Percentiles rank a stretch among this genome's conserved stretches.
phyloP scores from a whole-genome alignment of 2,329 filamentous ascomycete species.

The Dothideomycetidae sp. region DNA sequence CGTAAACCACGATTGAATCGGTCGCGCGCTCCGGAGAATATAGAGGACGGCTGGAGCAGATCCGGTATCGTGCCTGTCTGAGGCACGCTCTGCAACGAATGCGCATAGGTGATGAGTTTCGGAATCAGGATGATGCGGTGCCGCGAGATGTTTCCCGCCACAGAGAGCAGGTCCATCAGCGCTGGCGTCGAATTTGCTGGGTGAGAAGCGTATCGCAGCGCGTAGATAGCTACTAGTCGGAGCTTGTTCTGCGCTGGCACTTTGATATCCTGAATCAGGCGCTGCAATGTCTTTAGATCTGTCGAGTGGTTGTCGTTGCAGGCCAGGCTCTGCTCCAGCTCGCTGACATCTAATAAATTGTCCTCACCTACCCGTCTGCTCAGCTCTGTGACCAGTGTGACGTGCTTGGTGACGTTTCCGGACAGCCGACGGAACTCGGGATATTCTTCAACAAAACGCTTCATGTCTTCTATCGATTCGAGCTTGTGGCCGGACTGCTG shows the following conservation, averaged over 20 bases:
- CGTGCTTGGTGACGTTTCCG: constrained; percentile 96
- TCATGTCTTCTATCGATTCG: constrained; percentile 97
- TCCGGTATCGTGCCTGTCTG: constrained; percentile 69
- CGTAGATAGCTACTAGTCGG: constrained; percentile 83
- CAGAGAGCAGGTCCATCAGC: constrained; percentile 71
- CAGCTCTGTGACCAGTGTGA: constrained; percentile 85
- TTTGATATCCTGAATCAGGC: constrained; percentile 63
- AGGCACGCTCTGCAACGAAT: constrained; percentile 57
- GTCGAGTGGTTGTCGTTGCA: constrained; percentile 90
- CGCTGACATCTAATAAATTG: constrained; percentile 84
- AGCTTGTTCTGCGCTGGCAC: constrained; percentile 76
- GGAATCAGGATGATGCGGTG: constrained; percentile 65
- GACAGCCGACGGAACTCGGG: constrained; percentile 95
- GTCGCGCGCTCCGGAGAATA: constrained; percentile 77
- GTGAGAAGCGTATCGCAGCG: constrained; percentile 78
- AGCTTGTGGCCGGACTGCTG: constrained; percentile 95
- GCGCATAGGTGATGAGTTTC: constrained; percentile 72
- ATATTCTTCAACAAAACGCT: constrained; percentile 97
- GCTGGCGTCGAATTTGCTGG: constrained; percentile 71
- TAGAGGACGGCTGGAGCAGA: constrained; percentile 78
- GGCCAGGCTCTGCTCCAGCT: constrained; percentile 89
- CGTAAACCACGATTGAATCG: constrained; percentile 81
- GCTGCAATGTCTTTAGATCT: constrained; percentile 86
- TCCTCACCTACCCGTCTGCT: constrained; percentile 77
- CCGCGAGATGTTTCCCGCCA: constrained; percentile 65